Evolutionary conservation across 2,329 filamentous ascomycete genomes (phyloP).

Genomic region (Colletotrichum sp.): DNA sequence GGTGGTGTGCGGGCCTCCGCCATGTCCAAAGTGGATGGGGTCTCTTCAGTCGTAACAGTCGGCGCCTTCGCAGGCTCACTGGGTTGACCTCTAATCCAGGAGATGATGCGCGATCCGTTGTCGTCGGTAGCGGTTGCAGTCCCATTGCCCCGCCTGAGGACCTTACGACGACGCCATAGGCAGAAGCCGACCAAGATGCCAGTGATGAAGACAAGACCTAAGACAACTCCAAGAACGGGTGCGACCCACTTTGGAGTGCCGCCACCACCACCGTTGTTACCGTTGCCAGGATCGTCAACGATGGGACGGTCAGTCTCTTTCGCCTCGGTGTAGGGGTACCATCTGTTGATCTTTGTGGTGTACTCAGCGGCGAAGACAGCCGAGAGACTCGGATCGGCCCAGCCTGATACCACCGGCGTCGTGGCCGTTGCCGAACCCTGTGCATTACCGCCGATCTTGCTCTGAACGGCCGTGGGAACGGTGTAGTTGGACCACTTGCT

Average conservation of each 20-base stretch:
- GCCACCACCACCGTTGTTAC: slow-evolving; percentile 29
- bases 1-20: slow-evolving; percentile 33
- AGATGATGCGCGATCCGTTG: slow-evolving; percentile 50
- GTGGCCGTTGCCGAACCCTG: slow-evolving; percentile 74
- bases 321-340: slow-evolving; percentile 62
- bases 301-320: slow-evolving; percentile 30
- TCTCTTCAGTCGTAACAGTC: slow-evolving; percentile 51
- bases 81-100: slow-evolving; percentile 56
- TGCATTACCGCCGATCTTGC: slow-evolving; percentile 70
- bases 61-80: slow-evolving; percentile 43
- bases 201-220: slow-evolving; percentile 62
- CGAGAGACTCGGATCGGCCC: slow-evolving; percentile 53
- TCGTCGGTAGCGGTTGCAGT: slow-evolving; percentile 50
- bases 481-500: slow-evolving; percentile 67
- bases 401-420: slow-evolving; percentile 63
- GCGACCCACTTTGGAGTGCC: slow-evolving; percentile 62
- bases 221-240: slow-evolving; percentile 66
- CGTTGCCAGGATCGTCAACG: not conserved
- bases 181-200: slow-evolving; percentile 55
- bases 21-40: slow-evolving; percentile 41
- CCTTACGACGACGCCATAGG: slow-evolving; percentile 55
- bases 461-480: slow-evolving; percentile 68
- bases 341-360: slow-evolving; percentile 58
- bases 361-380: slow-evolving; percentile 62
- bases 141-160: slow-evolving; percentile 41